A percentile compares a stretch with the other conserved stretches of the same genome.
These are phyloP conservation scores for Blastocrithidia nonstop DNA, from an alignment of 208 protist genomes.

Conservation along the genomic window DNA sequence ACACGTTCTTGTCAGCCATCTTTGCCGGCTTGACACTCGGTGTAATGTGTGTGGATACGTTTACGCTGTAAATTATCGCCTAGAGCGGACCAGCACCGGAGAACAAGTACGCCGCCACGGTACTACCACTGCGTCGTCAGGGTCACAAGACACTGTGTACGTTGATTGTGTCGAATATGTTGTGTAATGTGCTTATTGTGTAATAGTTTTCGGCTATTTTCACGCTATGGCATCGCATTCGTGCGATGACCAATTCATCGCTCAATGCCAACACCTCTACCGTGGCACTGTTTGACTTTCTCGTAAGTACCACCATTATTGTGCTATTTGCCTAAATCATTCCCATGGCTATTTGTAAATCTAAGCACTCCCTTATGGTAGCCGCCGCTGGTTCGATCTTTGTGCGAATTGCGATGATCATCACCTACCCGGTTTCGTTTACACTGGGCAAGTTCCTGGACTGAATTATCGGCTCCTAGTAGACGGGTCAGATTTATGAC, in stretches of 20 bases:
- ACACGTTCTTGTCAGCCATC: slow-evolving; percentile 63
- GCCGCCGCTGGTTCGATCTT: slow-evolving; percentile 58
- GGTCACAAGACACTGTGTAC: slow-evolving; percentile 80
- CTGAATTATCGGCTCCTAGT: slow-evolving; percentile 37
- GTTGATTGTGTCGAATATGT: slow-evolving; percentile 79
- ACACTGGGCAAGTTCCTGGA: slow-evolving; percentile 71
- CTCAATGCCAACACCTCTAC: slow-evolving; percentile 10
- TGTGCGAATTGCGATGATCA: slow-evolving; percentile 58
- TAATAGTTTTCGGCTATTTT: slow-evolving; percentile 51
- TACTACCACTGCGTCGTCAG: slow-evolving; percentile 58
- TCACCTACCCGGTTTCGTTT: slow-evolving; percentile 64
- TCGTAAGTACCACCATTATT: slow-evolving; percentile 61
- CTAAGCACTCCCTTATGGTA: slow-evolving; percentile 67
- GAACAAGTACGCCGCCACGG: slow-evolving; percentile 52
- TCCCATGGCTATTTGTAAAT: slow-evolving; percentile 82
- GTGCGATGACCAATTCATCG: not conserved
- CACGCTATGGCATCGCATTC: slow-evolving; percentile 4
- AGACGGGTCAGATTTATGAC: slow-evolving; percentile 75
- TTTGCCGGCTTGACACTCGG: slow-evolving; percentile 83
- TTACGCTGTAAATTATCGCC: slow-evolving; percentile 80
- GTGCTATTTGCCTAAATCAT: slow-evolving; percentile 76
- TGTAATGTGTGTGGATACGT: slow-evolving; percentile 76
- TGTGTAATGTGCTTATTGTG: slow-evolving; percentile 75
- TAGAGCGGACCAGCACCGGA: slow-evolving; percentile 62
- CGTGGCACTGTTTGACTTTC: slow-evolving; percentile 34